Conservation (phyloP, 2,329 filamentous ascomycete species). For the Lachnellula cervina region DNA sequence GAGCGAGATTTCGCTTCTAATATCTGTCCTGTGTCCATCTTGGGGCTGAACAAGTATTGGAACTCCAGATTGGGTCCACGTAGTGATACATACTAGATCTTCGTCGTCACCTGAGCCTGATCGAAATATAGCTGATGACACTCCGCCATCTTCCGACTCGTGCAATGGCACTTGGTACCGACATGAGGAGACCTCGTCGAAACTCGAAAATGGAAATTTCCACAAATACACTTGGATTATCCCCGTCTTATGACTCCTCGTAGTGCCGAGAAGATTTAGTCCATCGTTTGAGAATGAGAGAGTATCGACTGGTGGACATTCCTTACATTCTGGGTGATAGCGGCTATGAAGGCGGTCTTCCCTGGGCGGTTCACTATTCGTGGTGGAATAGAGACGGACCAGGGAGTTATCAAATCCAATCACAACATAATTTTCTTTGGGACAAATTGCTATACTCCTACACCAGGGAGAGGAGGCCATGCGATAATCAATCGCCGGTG, state of each 20-base stretch:
- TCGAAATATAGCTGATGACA: constrained; percentile 35
- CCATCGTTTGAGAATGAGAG: constrained; percentile 39
- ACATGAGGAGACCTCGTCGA: constrained; percentile 34
- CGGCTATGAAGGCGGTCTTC: constrained; percentile 35
- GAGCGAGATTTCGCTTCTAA: constrained; percentile 30
- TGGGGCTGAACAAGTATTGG: constrained; percentile 37
- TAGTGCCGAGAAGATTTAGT: constrained; percentile 36
- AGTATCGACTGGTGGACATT: constrained; percentile 37
- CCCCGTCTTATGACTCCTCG: constrained; percentile 33
- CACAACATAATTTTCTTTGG: constrained; percentile 37
- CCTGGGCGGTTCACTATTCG: constrained; percentile 31
- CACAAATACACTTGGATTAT: constrained; percentile 36
- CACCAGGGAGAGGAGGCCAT: constrained; percentile 38
- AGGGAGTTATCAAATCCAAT: constrained; percentile 38
- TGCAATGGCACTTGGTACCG: constrained; percentile 37
- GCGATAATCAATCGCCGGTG: constrained; percentile 34
- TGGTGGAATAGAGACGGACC: constrained; percentile 38
- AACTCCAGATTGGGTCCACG: constrained; percentile 40
- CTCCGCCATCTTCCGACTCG: constrained; percentile 39
- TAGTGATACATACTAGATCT: constrained; percentile 36
- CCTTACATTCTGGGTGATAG: constrained; percentile 33
- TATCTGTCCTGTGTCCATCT: constrained; percentile 34
- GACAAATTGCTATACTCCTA: constrained; percentile 36
- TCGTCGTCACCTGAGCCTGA: constrained; percentile 32
- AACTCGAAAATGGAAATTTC: constrained; percentile 35